Percentiles rank a stretch among this genome's conserved stretches.
These are phyloP conservation scores for Zasmidium angulare DNA, from an alignment of 2,329 filamentous ascomycete species.

Conservation along the genomic window DNA sequence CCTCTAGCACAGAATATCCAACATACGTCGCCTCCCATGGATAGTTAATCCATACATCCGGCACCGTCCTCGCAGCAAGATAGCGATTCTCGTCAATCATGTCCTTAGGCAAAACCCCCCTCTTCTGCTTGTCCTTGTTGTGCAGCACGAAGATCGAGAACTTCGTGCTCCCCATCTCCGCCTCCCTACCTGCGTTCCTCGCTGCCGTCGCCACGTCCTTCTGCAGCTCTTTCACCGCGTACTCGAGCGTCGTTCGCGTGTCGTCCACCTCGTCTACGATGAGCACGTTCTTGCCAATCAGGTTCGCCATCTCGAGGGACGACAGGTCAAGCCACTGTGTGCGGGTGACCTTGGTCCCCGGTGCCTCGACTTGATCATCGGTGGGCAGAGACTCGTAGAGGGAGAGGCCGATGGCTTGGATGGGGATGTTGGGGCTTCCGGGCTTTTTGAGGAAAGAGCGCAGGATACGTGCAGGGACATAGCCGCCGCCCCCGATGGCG, in stretches of 20 bases:
- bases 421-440: constrained; percentile 89
- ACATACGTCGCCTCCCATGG: constrained; percentile 81
- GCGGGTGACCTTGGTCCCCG: constrained; percentile 91
- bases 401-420: constrained; percentile 97
- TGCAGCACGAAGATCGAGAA: constrained; percentile 97
- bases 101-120: constrained; percentile 75
- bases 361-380: constrained; percentile 62
- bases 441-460: constrained; percentile 95
- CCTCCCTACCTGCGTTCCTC: constrained; percentile 64
- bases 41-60: constrained; percentile 98
- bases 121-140: constrained; percentile 98
- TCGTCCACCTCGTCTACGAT: constrained; percentile 97
- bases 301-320: constrained; percentile 80
- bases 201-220: constrained; percentile 88
- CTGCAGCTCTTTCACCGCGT: constrained; percentile 86
- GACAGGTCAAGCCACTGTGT: constrained; percentile 97
- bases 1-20: too few species aligned
- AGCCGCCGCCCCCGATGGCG: constrained; percentile 83
- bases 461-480: constrained; percentile 93
- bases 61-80: constrained; percentile 79
- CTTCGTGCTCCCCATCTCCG: constrained; percentile 66
- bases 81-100: constrained; percentile 76
- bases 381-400: constrained; percentile 83
- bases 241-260: constrained; percentile 89
- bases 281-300: constrained; percentile 86